These are phyloP conservation scores for Orbilia javanica DNA, from an alignment of 2,329 filamentous ascomycete species.

Conservation along the genomic window DNA sequence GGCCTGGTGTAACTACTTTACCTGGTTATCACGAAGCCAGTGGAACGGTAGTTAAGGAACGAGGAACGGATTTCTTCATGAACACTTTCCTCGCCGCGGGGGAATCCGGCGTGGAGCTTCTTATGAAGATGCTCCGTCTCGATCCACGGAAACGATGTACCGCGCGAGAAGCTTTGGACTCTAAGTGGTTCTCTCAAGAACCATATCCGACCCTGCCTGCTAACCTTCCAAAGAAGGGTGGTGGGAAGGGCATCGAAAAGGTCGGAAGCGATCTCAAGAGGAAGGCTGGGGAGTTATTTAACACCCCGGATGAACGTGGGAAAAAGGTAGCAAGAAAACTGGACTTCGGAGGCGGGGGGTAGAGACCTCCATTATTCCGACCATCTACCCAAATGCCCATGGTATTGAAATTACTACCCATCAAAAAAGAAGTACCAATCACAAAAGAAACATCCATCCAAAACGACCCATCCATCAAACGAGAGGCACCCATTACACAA, in stretches of 20 bases:
- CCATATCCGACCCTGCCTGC: slow-evolving; percentile 85
- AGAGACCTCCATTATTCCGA: background rate
- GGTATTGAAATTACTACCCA: background rate
- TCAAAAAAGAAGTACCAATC: background rate
- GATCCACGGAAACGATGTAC: slow-evolving; percentile 88
- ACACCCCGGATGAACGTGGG: slow-evolving; percentile 67
- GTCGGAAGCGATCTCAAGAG: slow-evolving; percentile 86
- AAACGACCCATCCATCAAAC: background rate
- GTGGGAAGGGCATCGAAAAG: slow-evolving; percentile 74
- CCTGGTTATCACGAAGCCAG: slow-evolving; percentile 78
- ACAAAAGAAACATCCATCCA: background rate
- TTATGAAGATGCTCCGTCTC: slow-evolving; percentile 85
- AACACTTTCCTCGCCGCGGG: slow-evolving; percentile 84
- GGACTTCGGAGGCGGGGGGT: slow-evolving; percentile 73
- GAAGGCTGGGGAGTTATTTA: slow-evolving; percentile 67
- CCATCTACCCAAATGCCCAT: background rate
- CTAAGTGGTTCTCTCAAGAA: slow-evolving; percentile 86
- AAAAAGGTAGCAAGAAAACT: slow-evolving; percentile 85
- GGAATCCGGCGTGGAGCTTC: slow-evolving; percentile 83
- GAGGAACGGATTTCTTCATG: slow-evolving; percentile 79
- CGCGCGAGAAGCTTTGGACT: slow-evolving; percentile 80
- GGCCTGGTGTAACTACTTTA: slow-evolving; percentile 88
- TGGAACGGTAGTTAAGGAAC: slow-evolving; percentile 66
- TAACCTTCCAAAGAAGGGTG: slow-evolving; percentile 82
- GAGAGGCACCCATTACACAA: too few relatives aligned